Conservation (phyloP, 345 rosid species). For the Acer saccharum region DNA sequence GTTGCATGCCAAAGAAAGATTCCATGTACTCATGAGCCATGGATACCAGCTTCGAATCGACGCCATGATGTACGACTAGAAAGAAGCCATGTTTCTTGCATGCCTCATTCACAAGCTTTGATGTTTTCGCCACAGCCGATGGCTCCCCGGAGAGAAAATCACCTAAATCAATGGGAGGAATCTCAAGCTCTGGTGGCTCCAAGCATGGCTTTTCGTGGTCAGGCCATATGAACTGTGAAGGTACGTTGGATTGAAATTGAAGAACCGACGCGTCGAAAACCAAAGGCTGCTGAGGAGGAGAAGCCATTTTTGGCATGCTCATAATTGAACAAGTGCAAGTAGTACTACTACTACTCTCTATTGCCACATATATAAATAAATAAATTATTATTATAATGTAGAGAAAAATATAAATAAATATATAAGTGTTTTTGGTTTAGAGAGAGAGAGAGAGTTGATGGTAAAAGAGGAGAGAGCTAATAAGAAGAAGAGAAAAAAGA, state of each 20-base stretch:
- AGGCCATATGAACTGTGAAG: conserved; percentile 85
- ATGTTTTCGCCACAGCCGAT: conserved; percentile 39
- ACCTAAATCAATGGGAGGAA: conserved; percentile 67
- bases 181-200: conserved; percentile 47
- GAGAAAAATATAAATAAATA: too few species aligned
- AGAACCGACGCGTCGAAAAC: conserved; percentile 63
- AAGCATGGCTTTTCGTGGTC: conserved; percentile 67
- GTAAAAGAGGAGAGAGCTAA: not conserved
- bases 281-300: conserved; percentile 4
- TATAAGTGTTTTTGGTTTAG: not conserved
- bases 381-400: too few species aligned
- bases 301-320: conserved; percentile 14
- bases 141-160: conserved; percentile 59
- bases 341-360: not conserved
- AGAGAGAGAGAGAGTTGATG: conserved; percentile 8
- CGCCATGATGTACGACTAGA: conserved; percentile 72
- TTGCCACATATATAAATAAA: not conserved
- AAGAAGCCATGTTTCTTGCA: conserved; percentile 85
- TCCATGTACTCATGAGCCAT: conserved; percentile 53
- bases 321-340: not conserved
- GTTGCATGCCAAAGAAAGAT: conserved; percentile 56
- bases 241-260: conserved; percentile 50
- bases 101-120: conserved; percentile 56
- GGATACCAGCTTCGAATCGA: conserved; percentile 47
- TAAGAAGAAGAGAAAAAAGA: not conserved